Evolutionary conservation across 2,329 filamentous ascomycete genomes (phyloP).

Genomic region (Hypomyces perniciosus): DNA sequence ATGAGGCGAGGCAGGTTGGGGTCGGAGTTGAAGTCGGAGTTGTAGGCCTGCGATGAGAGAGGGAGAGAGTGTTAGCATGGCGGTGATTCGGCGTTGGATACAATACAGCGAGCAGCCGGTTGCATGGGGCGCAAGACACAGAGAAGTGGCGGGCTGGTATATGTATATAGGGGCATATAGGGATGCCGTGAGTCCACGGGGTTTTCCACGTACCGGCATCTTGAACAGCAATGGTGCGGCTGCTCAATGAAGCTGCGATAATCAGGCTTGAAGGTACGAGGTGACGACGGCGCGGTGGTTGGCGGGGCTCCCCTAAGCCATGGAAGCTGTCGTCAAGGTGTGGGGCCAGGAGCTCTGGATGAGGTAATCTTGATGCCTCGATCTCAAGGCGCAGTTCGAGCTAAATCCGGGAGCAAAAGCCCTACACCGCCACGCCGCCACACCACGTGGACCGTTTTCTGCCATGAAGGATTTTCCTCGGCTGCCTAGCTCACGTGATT

Average conservation of each 20-base stretch:
- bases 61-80: slow-evolving; percentile 18
- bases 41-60: slow-evolving; percentile 66
- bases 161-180: slow-evolving; percentile 7
- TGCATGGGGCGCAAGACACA: not conserved
- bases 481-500: slow-evolving; percentile 35
- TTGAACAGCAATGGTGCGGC: slow-evolving; percentile 27
- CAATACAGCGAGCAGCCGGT: not conserved
- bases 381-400: slow-evolving; percentile 3
- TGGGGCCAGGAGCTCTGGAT: slow-evolving; percentile 4
- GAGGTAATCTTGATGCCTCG: slow-evolving; percentile 5
- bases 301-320: slow-evolving; percentile 13
- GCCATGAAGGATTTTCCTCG: slow-evolving; percentile 9
- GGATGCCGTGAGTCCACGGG: slow-evolving; percentile 7
- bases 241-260: slow-evolving; percentile 18
- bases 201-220: slow-evolving; percentile 39
- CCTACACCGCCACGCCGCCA: not conserved
- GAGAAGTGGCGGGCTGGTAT: not conserved
- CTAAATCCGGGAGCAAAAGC: not conserved
- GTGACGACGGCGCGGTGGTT: slow-evolving; percentile 9
- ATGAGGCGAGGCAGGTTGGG: slow-evolving; percentile 55
- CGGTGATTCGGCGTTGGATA: slow-evolving; percentile 11
- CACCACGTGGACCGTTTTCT: not conserved
- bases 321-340: slow-evolving; percentile 15
- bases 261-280: slow-evolving; percentile 11
- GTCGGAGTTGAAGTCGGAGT: slow-evolving; percentile 90